Evolutionary conservation across 164 flowering plant species (phyloP).

Genomic region (Dillenia suffruticosa): DNA sequence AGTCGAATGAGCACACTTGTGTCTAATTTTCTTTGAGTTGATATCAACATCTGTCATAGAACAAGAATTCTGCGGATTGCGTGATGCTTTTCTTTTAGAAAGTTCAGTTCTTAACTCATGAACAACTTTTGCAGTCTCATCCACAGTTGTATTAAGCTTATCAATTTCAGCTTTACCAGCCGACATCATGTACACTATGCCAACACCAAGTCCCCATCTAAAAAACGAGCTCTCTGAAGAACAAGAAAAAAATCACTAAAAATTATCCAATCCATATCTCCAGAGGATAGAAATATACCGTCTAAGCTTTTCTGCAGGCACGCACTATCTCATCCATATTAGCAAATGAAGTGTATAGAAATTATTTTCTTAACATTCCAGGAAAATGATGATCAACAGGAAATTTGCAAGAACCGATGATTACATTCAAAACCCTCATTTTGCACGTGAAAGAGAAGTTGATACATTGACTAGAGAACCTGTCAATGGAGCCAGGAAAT

Average conservation of each 20-base stretch:
- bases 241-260: neutral
- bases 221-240: conserved; percentile 43
- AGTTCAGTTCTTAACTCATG: conserved; percentile 49
- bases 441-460: no score
- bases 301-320: no score
- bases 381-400: neutral
- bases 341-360: no score
- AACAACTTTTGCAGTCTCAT: conserved; percentile 53
- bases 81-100: conserved; percentile 38
- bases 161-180: conserved; percentile 63
- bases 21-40: conserved; percentile 5
- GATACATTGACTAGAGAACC: no score
- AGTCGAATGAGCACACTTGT: conserved; percentile 8
- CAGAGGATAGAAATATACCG: neutral
- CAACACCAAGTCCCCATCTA: conserved; percentile 61
- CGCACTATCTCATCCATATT: no score
- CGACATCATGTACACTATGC: conserved; percentile 71
- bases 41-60: conserved; percentile 7
- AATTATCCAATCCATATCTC: neutral
- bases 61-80: conserved; percentile 10
- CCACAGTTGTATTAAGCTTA: conserved; percentile 46
- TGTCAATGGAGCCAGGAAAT: no score
- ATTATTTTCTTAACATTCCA: neutral
- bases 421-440: no score
- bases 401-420: neutral